A percentile compares a stretch with the other conserved stretches of the same genome.
phyloP scores from a whole-genome alignment of 2,329 filamentous ascomycete genomes.

The Penicillium janthinellum region DNA sequence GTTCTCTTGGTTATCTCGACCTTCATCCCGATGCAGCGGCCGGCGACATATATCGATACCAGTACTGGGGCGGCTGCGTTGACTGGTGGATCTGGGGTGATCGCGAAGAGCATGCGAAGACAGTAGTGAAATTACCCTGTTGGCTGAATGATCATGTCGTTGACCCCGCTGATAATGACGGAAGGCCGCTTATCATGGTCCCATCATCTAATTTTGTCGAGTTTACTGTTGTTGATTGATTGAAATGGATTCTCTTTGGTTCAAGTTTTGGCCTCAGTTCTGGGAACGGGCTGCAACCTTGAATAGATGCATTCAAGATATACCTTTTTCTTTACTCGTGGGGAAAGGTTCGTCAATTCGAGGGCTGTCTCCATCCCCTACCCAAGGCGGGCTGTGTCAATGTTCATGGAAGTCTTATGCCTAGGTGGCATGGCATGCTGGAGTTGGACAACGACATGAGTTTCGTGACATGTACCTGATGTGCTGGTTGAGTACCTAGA shows the following conservation, averaged over 20 bases:
- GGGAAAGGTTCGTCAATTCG: too few species aligned
- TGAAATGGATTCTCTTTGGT: not conserved
- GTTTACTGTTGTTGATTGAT: not conserved
- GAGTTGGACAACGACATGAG: too few species aligned
- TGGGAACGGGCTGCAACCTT: too few species aligned
- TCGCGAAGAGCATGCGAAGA: constrained; percentile 7
- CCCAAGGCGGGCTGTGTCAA: too few species aligned
- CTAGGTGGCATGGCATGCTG: too few species aligned
- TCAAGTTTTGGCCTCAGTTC: not conserved
- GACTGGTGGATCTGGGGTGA: constrained; percentile 11
- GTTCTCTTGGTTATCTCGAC: not conserved
- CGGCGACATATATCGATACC: constrained; percentile 11
- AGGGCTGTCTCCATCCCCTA: too few species aligned
- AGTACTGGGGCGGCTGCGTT: constrained; percentile 8
- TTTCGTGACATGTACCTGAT: too few species aligned
- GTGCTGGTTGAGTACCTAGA: too few species aligned
- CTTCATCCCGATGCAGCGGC: constrained; percentile 1
- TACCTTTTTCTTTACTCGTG: too few species aligned
- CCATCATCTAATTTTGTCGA: not conserved
- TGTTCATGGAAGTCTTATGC: too few species aligned
- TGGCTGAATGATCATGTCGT: constrained; percentile 10
- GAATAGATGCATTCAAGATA: too few species aligned
- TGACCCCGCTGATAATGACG: constrained; percentile 10
- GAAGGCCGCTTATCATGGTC: constrained; percentile 7
- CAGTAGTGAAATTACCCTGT: constrained; percentile 10